Evolutionary conservation across 768 basidiomycete species (phyloP), one percentile per base, ranked within the genome.

Genomic region (Hericium erinaceus): DNA sequence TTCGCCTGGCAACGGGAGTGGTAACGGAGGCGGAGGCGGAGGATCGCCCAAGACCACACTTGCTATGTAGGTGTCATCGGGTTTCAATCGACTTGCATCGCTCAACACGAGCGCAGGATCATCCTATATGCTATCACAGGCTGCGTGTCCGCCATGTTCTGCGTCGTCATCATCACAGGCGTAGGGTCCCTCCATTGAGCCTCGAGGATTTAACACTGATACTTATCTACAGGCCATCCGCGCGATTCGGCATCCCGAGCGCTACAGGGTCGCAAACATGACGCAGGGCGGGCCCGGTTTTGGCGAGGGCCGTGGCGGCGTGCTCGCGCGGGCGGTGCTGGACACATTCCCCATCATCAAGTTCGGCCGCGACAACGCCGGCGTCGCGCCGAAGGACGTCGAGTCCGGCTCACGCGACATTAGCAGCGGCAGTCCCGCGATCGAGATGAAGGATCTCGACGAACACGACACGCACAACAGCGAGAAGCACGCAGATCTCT

Each of bases 271-370:
- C 4, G 74, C 73, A 20, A 74, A 73, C 10, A 63, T 65, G 22
- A 75, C 77, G 39, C 86, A 86, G 65, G 85, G 83, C 52, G 87
- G 92, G 0, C 75, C 81, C n/a, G 94, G 94, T 7, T 48, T 56
- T 22, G 55, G 57, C 16, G 22, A 48, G 11, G 60, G 62, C 13
- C 62, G 57, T 39, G 58, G 57, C 10, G 53, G 41, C 18, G 56
- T 61, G 10, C 77, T 98, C 53, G 89, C 91, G 1, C 84, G 91
- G 18, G 95, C 95, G 18, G 94, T 98, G 57, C 75, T 98, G 56
- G 95, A 98, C 64, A 97, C 94, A 3, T 98, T 98, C 74, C 94
- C 95, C 4, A 74, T 97, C 60, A 85, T 95, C 72, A 92, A 93
- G 69, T 98, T 94, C 64, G 82, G 83, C 6, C 57, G 63, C 26